Base-by-base conservation (phyloP, 2,329 filamentous ascomycete genomes). In the Colletotrichum sp. region DNA sequence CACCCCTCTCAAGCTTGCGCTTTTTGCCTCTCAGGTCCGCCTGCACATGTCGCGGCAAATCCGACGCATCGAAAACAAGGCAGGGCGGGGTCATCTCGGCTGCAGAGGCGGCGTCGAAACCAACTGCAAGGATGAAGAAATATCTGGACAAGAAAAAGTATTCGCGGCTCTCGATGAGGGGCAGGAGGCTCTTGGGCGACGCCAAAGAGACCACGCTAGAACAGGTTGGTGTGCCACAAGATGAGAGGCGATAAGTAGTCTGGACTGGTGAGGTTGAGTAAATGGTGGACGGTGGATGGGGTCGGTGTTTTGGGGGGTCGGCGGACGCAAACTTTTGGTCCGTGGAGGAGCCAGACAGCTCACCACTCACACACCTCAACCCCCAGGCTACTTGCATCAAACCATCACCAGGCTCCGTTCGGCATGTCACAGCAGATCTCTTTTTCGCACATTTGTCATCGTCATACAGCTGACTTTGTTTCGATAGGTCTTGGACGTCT, bases 121-220 rank as follows among this genome's bases (percentile, higher is more conserved):
- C 57, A 18, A 26, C 30, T 65, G 66, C 62, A 26, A 72, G 30
- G 68, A 84, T 86, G 81, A 81, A 83, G 75, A 76, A 79, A 7
- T 72, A 79, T 77, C 73, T 49, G 59, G 84, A 86, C 44, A 52
- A 52, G 44, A 52, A 21, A 52, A 52, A 52, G 44, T 52, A 52
- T 52, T 52, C 44, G 44, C 44, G 44, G n/a, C 44, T 52, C 44
- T 52, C 84, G 64, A 82, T 82, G 30, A 84, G 87, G 8, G 91
- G 92, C 24, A 85, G 84, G 57, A 82, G 88, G 74, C 71, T 93
- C 71, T 82, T 93, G 64, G 85, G 83, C 5, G 90, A 93, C 80
- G 84, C 92, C 67, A 89, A 91, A 79, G 89, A 91, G 82, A 85
- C 84, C 76, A 92, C 85, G 81, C 84, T 93, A 55, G 90, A 93